A percentile compares a stretch with the other conserved stretches of the same genome.
Evolutionary conservation across 169 alveolate genomes (phyloP).

Genomic region (Plasmodium chabaudi): DNA sequence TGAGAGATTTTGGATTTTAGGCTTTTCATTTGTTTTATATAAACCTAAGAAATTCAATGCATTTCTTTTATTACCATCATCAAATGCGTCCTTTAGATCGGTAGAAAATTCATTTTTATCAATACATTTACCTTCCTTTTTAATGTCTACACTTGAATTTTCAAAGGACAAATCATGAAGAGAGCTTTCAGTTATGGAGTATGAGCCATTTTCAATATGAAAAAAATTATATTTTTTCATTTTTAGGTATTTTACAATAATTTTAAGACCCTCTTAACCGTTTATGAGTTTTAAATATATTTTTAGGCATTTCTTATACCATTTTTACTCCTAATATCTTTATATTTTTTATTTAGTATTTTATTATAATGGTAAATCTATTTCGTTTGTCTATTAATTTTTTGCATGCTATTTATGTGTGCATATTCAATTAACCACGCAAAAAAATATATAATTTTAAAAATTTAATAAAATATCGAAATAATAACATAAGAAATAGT

Average conservation of each 20-base stretch:
- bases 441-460: too few relatives aligned
- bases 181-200: constrained; percentile 22
- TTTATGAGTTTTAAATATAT: too few relatives aligned
- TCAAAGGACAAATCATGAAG: constrained; percentile 9
- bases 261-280: too few relatives aligned
- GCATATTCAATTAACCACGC: too few relatives aligned
- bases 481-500: too few relatives aligned
- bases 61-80: constrained; percentile 50
- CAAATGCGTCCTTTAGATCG: constrained; percentile 4
- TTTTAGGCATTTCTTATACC: too few relatives aligned
- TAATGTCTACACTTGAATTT: constrained; percentile 29
- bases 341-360: too few relatives aligned
- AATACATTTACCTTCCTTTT: constrained; percentile 24
- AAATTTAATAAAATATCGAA: too few relatives aligned
- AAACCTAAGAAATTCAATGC: constrained; percentile 71
- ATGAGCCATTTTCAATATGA: constrained; percentile 46
- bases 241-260: constrained; percentile 4
- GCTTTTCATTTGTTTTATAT: constrained; percentile 22
- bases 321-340: not conserved
- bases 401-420: too few relatives aligned
- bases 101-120: constrained; percentile 6
- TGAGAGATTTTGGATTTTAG: not conserved
- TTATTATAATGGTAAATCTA: too few relatives aligned
- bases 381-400: too few relatives aligned
- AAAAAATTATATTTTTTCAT: constrained; percentile 69